These are phyloP conservation scores for Hansenula lynferdii DNA, from an alignment of 1,139 yeast genomes.

Conservation along the genomic window DNA sequence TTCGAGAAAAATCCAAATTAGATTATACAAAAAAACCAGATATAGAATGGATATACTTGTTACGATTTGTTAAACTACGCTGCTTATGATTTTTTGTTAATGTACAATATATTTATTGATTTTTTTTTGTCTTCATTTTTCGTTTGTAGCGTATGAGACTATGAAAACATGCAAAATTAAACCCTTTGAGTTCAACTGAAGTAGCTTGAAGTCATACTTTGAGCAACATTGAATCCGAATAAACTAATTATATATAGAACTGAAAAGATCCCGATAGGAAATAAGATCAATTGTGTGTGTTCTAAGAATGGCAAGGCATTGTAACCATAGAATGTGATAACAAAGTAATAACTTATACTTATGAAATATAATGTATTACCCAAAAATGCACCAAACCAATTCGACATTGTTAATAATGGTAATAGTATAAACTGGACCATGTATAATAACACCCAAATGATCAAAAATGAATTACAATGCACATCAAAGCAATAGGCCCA, in stretches of 20 bases:
- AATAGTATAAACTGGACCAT: constrained; percentile 70
- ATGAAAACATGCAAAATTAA: too few relatives aligned
- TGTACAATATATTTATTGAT: too few relatives aligned
- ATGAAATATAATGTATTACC: constrained; percentile 77
- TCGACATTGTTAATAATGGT: constrained; percentile 63
- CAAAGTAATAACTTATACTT: constrained; percentile 69
- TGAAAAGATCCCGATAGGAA: constrained; percentile 55
- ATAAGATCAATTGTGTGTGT: constrained; percentile 49
- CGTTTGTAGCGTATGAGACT: too few relatives aligned
- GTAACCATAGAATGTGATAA: constrained; percentile 83
- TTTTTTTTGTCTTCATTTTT: background rate
- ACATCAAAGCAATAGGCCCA: constrained; percentile 96
- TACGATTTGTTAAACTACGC: too few relatives aligned
- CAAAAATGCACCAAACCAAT: constrained; percentile 59
- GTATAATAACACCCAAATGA: constrained; percentile 76
- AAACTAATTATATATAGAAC: constrained; percentile 54
- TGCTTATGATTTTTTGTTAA: too few relatives aligned
- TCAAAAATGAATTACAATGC: constrained; percentile 82
- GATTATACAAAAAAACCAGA: background rate
- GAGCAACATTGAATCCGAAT: constrained; percentile 69
- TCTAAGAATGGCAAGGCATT: constrained; percentile 76
- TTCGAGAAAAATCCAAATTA: constrained; percentile 34
- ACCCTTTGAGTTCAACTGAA: constrained; percentile 31
- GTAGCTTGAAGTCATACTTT: constrained; percentile 61
- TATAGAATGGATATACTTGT: background rate